Evolutionary conservation across 257 asterid genomes (phyloP), one percentile per base, ranked within the genome.

Genomic region (Ballota nigra): DNA sequence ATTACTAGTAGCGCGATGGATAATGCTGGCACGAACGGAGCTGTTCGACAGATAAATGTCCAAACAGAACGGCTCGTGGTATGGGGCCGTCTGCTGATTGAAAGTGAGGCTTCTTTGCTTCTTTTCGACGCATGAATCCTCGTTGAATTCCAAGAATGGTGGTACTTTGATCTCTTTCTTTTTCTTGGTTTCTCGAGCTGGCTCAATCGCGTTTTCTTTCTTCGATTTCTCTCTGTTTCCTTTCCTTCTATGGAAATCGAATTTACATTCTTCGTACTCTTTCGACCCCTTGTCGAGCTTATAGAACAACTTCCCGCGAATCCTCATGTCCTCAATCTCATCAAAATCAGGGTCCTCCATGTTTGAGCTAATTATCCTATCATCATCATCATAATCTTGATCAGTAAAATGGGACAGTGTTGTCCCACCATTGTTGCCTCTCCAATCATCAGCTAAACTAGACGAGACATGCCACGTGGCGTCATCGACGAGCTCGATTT

Each of bases 41-140:
- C 91, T 93, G 61, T 80, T 91, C 0, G 96, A 83, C 20, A 93
- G 66, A 55, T 78, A 83, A 51, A 91, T 80, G 65, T 91, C 98
- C 83, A 91, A 79, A 71, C 97, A 93, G 80, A 89, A 89, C 0
- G 96, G 98, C 47, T 88, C 91, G 16, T 93, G 98, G 81, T 87
- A 93, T 34, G 97, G 84, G 6, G 88, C 91, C 2, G 96, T 91
- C 60, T 72, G 84, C 75, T 93, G 96, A 72, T 91, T 93, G 79
- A 87, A 93, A 51, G 97, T 87, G 29, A 73, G 96, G 67, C 75
- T 71, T 67, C 95, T 83, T 68, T 79, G 75, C 82, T 29, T 87
- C 81, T 83, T 86, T 7, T 36, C 78, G 22, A 15, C 33, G 19
- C 62, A 71, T 1, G 58, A 59, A 47, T 73, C 81, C 66, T 57